These are phyloP conservation scores for Hypoxylon lenormandii DNA, from an alignment of 495 filamentous ascomycete species.

Conservation along the genomic window DNA sequence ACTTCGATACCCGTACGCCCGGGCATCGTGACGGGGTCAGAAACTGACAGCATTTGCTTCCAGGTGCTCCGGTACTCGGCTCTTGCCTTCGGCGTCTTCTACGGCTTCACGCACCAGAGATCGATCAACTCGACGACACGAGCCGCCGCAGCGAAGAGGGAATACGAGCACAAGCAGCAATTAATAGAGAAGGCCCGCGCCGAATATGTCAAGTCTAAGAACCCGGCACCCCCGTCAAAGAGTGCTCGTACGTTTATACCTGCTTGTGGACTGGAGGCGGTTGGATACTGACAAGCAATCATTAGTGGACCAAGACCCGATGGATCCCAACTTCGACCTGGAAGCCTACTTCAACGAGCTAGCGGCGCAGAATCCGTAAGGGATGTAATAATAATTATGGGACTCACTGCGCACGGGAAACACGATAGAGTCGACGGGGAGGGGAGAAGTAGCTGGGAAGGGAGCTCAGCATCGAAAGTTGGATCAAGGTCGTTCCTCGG, in stretches of 20 bases:
- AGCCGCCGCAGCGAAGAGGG: conserved; percentile 73
- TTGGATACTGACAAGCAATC: conserved; percentile 29
- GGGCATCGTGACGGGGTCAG: conserved; percentile 15
- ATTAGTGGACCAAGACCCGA: conserved; percentile 84
- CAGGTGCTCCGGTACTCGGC: conserved; percentile 96
- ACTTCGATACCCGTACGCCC: conserved; percentile 22
- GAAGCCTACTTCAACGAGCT: conserved; percentile 82
- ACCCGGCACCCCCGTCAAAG: conserved; percentile 67
- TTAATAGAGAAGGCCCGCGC: conserved; percentile 92
- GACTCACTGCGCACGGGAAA: conserved; percentile 11
- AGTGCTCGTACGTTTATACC: conserved; percentile 68
- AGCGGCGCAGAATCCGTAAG: conserved; percentile 61
- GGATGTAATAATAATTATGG: conserved; percentile 39
- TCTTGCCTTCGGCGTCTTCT: conserved; percentile 85
- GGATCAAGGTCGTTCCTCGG: conserved; percentile 33
- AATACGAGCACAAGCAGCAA: conserved; percentile 86
- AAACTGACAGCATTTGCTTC: conserved; percentile 38
- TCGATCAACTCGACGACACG: conserved; percentile 75
- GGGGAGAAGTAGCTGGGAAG: conserved; percentile 7
- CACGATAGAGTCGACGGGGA: conserved; percentile 25
- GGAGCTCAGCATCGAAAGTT: conserved; percentile 15
- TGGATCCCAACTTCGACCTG: conserved; percentile 87
- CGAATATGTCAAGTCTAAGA: conserved; percentile 85
- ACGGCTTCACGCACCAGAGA: conserved; percentile 91
- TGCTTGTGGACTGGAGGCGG: background rate